Evolutionary conservation across 2,329 filamentous ascomycete genomes (phyloP).

Genomic region (Pseudogymnoascus sp.): DNA sequence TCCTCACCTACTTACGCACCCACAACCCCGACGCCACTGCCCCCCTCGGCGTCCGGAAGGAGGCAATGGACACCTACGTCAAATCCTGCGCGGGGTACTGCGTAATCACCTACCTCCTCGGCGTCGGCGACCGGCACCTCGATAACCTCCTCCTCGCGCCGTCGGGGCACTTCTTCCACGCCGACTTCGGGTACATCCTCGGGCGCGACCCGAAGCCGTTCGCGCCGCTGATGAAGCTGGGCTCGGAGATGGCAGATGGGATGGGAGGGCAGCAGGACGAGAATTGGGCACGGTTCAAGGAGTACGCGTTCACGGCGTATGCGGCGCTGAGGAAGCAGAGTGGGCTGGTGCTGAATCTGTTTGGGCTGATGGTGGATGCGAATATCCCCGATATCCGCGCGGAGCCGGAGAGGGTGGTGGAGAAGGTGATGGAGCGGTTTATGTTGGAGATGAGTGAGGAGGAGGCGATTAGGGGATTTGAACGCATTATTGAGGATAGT

Average conservation of each 20-base stretch:
- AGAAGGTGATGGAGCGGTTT: constrained; percentile 93
- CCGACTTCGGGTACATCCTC: constrained; percentile 96
- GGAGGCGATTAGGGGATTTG: constrained; percentile 82
- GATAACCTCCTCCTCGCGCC: constrained; percentile 91
- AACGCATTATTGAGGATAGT: constrained; percentile 84
- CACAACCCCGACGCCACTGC: constrained; percentile 83
- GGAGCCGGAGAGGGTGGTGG: constrained; percentile 86
- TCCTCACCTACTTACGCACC: constrained; percentile 75
- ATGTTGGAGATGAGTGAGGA: constrained; percentile 88
- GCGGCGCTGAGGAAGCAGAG: constrained; percentile 83
- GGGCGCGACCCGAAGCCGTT: constrained; percentile 97
- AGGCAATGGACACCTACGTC: constrained; percentile 90
- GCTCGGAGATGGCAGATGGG: constrained; percentile 96
- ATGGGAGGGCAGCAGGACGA: constrained; percentile 83
- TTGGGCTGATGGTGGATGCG: constrained; percentile 94
- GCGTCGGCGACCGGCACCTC: constrained; percentile 90
- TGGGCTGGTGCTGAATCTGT: constrained; percentile 88
- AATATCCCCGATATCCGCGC: constrained; percentile 93
- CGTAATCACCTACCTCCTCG: constrained; percentile 95
- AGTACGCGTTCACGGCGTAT: constrained; percentile 94
- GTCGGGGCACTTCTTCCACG: constrained; percentile 93
- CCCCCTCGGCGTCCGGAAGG: constrained; percentile 80
- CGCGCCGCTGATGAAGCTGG: constrained; percentile 92
- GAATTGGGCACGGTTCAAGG: constrained; percentile 83
- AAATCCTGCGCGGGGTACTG: constrained; percentile 96